Evolutionary conservation across 2,329 filamentous ascomycete species (phyloP), one percentile per base, ranked within the genome.

Genomic region (Ophiocordyceps australis): DNA sequence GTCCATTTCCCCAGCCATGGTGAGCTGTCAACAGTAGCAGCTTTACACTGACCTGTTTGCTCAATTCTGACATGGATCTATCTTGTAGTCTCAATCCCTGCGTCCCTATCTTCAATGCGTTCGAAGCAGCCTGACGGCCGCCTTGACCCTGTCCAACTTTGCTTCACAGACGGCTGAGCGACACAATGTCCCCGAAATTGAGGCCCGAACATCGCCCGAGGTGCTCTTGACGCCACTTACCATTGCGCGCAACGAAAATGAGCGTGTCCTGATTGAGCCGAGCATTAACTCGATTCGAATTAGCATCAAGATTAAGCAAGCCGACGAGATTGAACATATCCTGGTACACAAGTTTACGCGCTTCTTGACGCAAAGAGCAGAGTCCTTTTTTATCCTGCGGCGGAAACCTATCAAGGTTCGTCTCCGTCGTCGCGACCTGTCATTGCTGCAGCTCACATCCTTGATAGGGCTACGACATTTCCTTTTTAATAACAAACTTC

Each of bases 281-380:
- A 89, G 80, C 51, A 77, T 95, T 58, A 98, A 98, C 66, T 91
- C 80, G 39, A 79, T 98, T 39, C 77, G 89, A 40, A 79, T 98
- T 45, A 93, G 82, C 66, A 92, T 98, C 59, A 82, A 86, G 63
- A 94, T 98, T 55, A 98, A 98, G 61, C 89, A 98, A 62, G 89
- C 89, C 34, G 89, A 98, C 52, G 89, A 98, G 59, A 98, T 95
- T 43, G 89, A 98, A 55, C 72, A 91, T 49, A 95, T 98, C 36
- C 61, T 98, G 33, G 89, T 98, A 36, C 89, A 95, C 60, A 98
- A 98, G 57, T 95, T 98, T 46, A 93, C 85, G 21, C 69, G 89
- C 29, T 98, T 98, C 64, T 57, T 98, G 56, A 94, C 82, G 20
- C 86, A 94, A 57, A 66, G 86, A 52, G 89, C 89, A 25, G 89